phyloP scores from a whole-genome alignment of 306 rosid species.

The Arachis stenosperma region DNA sequence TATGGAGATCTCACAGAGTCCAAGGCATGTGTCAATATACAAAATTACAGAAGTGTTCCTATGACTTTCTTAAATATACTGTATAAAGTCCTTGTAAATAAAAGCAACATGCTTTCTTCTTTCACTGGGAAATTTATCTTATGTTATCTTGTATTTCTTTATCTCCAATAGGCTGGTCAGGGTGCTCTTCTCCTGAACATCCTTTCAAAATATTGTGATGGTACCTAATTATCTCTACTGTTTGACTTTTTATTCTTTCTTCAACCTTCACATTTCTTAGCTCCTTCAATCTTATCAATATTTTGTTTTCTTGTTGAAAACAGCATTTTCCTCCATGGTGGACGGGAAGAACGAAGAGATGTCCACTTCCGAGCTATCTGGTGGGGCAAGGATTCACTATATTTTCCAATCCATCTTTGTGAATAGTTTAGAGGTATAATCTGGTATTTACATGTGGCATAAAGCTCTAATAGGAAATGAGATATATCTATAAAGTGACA shows the following conservation, averaged over 20 bases:
- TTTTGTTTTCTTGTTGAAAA: constrained; percentile 34
- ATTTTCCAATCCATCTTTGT: constrained; percentile 92
- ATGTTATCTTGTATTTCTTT: constrained; percentile 25
- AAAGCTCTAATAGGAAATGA: background rate
- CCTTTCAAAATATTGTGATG: constrained; percentile 88
- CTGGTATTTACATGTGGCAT: background rate
- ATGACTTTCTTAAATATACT: constrained; percentile 19
- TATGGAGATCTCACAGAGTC: constrained; percentile 92
- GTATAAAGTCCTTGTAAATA: constrained; percentile 23
- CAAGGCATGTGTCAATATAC: constrained; percentile 60
- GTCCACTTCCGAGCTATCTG: constrained; percentile 87
- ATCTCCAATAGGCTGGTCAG: constrained; percentile 77
- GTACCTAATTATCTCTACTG: constrained; percentile 48
- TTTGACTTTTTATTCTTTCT: constrained; percentile 4
- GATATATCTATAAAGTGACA: background rate
- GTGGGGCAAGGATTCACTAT: constrained; percentile 95
- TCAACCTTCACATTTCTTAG: constrained; percentile 19
- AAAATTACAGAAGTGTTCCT: constrained; percentile 3
- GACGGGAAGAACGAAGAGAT: constrained; percentile 93
- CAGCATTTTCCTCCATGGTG: constrained; percentile 90
- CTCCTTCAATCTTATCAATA: constrained; percentile 9
- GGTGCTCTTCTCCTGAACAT: constrained; percentile 91
- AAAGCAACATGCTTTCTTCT: constrained; percentile 33
- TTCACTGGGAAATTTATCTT: constrained; percentile 15
- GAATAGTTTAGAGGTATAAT: constrained; percentile 78